Evolutionary conservation across 768 basidiomycete species (phyloP).

Genomic region (Lactifluus piperatus): DNA sequence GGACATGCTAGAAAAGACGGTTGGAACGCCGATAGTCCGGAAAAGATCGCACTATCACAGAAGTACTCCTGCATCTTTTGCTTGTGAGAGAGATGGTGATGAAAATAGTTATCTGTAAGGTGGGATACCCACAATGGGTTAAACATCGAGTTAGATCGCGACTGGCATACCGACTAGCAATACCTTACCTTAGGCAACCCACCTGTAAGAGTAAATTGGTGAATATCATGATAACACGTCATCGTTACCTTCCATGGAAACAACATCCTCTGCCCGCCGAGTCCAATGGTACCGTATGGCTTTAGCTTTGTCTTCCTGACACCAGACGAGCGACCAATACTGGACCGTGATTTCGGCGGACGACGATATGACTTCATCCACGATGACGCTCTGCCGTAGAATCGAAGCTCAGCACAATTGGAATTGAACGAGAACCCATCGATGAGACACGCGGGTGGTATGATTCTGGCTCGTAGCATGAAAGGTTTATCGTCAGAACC

Average conservation of each 20-base stretch:
- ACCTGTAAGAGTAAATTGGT: constrained; percentile 42
- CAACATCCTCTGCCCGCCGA: not conserved
- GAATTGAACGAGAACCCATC: not conserved
- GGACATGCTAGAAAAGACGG: constrained; percentile 48
- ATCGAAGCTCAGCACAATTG: constrained; percentile 4
- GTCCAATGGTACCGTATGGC: not conserved
- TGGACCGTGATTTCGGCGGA: not conserved
- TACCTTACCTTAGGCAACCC: not conserved
- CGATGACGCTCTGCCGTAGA: not conserved
- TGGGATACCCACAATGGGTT: not conserved
- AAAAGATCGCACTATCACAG: constrained; percentile 62
- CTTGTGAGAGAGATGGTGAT: constrained; percentile 60
- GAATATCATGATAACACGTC: constrained; percentile 36
- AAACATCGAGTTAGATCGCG: no score
- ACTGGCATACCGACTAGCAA: not conserved
- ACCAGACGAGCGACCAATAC: not conserved
- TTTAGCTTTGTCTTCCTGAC: not conserved
- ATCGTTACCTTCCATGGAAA: constrained; percentile 9
- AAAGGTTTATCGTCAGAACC: not conserved
- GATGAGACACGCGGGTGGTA: not conserved
- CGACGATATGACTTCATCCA: not conserved
- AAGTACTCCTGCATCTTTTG: constrained; percentile 51
- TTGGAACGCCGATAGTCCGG: constrained; percentile 66
- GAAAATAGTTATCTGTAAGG: constrained; percentile 53
- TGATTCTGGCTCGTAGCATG: not conserved